Percentiles rank a stretch among this genome's conserved stretches.
phyloP scores from a whole-genome alignment of 2,329 filamentous ascomycete species.

The Davidsoniella virescens region DNA sequence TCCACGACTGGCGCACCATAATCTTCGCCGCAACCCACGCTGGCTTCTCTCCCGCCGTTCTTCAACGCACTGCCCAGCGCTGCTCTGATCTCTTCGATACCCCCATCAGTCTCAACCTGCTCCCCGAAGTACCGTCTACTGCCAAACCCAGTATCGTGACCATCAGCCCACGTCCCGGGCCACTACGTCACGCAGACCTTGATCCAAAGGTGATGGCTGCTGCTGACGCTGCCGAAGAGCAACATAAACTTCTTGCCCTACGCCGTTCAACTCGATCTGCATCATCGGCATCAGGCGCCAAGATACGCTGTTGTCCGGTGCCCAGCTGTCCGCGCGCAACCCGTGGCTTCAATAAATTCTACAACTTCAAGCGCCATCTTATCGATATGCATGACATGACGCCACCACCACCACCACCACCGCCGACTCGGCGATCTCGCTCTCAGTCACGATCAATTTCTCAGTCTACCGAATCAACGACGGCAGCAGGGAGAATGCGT shows the following conservation, averaged over 20 bases:
- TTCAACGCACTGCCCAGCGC: slow-evolving; percentile 54
- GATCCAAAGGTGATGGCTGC: slow-evolving; percentile 17
- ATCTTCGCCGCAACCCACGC: slow-evolving; percentile 60
- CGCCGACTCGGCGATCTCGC: background rate
- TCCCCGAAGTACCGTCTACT: slow-evolving; percentile 19
- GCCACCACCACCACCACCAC: slow-evolving; percentile 5
- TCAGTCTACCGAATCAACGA: slow-evolving; percentile 22
- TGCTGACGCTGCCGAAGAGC: slow-evolving; percentile 16
- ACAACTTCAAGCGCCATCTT: slow-evolving; percentile 25
- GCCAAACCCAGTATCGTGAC: background rate
- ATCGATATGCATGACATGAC: slow-evolving; percentile 22
- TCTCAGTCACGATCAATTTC: slow-evolving; percentile 18
- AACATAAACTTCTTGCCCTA: background rate
- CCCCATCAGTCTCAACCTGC: slow-evolving; percentile 45
- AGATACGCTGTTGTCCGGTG: slow-evolving; percentile 23
- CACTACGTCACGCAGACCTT: background rate
- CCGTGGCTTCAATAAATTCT: slow-evolving; percentile 22
- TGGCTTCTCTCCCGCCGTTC: slow-evolving; percentile 47
- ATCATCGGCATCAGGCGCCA: slow-evolving; percentile 16
- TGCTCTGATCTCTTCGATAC: slow-evolving; percentile 64
- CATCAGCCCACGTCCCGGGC: background rate
- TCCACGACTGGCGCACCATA: slow-evolving; percentile 74
- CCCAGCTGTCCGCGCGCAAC: slow-evolving; percentile 22
- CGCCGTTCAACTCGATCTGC: slow-evolving; percentile 7
- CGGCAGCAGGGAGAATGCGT: slow-evolving; percentile 19